Conservation (phyloP, 1,139 yeast species). For the Petasospora rhodanensis region DNA sequence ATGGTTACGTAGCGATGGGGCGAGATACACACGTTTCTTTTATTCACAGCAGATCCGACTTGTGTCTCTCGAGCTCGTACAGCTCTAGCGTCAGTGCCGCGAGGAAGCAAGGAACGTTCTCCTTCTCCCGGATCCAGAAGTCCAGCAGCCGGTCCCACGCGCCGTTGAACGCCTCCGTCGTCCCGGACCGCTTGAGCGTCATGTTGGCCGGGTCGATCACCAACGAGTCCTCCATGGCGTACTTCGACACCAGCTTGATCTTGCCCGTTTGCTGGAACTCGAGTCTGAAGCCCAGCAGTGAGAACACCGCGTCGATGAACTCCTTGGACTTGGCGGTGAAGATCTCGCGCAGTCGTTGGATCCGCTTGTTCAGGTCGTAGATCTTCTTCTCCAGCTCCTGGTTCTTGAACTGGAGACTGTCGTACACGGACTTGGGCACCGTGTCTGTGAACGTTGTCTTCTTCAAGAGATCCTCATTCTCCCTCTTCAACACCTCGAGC, state of each 20-base stretch:
- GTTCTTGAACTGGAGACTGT: conserved; percentile 56
- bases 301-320: conserved; percentile 62
- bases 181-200: conserved; percentile 29
- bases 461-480: conserved; percentile 50
- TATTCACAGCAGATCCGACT: not conserved
- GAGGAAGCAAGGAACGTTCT: conserved; percentile 74
- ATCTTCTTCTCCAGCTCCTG: conserved; percentile 44
- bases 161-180: conserved; percentile 34
- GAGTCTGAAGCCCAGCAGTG: conserved; percentile 67
- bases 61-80: conserved; percentile 33
- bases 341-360: conserved; percentile 55
- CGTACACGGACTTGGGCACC: conserved; percentile 63
- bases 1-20: conserved; percentile 2
- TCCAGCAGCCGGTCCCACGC: conserved; percentile 55
- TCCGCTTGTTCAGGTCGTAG: conserved; percentile 51
- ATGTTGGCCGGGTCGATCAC: conserved; percentile 31
- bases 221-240: conserved; percentile 26
- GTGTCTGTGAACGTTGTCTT: conserved; percentile 26
- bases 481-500: conserved; percentile 49
- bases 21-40: no score
- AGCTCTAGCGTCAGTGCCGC: conserved; percentile 70
- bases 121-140: conserved; percentile 65
- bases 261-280: conserved; percentile 68
- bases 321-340: conserved; percentile 72
- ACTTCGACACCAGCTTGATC: conserved; percentile 62